Evolutionary conservation across 2,329 filamentous ascomycete genomes (phyloP).

Genomic region (Trichoderma guizhouense): DNA sequence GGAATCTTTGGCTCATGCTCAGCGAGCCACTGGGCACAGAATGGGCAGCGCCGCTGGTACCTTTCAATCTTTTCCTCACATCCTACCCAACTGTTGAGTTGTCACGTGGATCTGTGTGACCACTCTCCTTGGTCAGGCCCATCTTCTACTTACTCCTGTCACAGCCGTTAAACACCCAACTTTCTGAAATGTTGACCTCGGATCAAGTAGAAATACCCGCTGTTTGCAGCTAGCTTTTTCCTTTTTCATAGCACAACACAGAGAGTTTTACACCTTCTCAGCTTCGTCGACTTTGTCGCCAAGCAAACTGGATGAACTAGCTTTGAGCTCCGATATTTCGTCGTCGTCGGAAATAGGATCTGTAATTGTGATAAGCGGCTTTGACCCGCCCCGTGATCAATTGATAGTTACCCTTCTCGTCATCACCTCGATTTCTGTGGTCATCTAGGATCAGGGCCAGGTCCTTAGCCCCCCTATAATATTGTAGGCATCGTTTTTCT

Average conservation of each 20-base stretch:
- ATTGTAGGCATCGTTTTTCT: too few species aligned
- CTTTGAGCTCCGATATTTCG: constrained; percentile 49
- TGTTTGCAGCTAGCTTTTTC: not conserved
- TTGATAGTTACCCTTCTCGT: too few species aligned
- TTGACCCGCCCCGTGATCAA: not conserved
- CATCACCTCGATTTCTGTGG: too few species aligned
- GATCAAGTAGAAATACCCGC: too few species aligned
- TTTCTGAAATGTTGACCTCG: too few species aligned
- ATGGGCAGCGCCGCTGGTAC: constrained; percentile 29
- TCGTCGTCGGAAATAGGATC: constrained; percentile 61
- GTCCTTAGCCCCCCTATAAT: too few species aligned
- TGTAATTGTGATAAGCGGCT: constrained; percentile 28
- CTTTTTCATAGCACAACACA: not conserved
- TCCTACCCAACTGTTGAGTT: constrained; percentile 39
- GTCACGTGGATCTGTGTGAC: not conserved
- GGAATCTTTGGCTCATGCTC: constrained; percentile 49
- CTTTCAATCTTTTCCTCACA: constrained; percentile 52
- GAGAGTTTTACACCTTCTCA: not conserved
- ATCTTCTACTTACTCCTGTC: not conserved
- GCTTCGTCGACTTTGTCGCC: not conserved
- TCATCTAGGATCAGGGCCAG: too few species aligned
- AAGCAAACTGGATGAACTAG: constrained; percentile 52
- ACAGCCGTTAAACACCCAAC: too few species aligned
- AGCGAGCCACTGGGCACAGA: constrained; percentile 23
- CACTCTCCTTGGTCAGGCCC: not conserved